Percentiles rank a stretch among this genome's conserved stretches.
These are phyloP conservation scores for Falciphora oryzae DNA, from an alignment of 2,329 filamentous ascomycete species.

Conservation along the genomic window DNA sequence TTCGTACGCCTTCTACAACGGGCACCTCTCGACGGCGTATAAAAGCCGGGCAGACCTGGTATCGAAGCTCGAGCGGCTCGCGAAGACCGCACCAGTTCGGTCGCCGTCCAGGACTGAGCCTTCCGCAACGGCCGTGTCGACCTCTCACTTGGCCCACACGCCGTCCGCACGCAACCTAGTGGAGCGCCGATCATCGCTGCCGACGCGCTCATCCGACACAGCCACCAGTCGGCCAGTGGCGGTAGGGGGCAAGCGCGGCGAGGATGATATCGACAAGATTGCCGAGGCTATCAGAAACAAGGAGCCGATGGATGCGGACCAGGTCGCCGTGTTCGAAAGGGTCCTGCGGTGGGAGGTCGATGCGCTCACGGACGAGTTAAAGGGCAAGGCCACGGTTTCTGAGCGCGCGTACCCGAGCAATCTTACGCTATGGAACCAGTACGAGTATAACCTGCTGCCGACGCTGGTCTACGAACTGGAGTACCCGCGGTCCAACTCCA, in stretches of 20 bases:
- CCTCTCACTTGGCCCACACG: conserved; percentile 35
- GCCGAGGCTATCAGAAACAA: conserved; percentile 56
- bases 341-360: conserved; percentile 64
- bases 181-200: conserved; percentile 36
- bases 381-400: conserved; percentile 50
- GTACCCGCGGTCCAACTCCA: conserved; percentile 62
- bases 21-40: conserved; percentile 59
- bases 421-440: conserved; percentile 57
- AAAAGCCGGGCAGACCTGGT: conserved; percentile 41
- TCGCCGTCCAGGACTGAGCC: conserved; percentile 37
- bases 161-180: conserved; percentile 35
- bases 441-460: conserved; percentile 68
- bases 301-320: conserved; percentile 52
- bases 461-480: conserved; percentile 75
- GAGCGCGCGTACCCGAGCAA: conserved; percentile 61
- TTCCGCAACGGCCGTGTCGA: conserved; percentile 35
- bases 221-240: neutral
- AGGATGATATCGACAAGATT: conserved; percentile 45
- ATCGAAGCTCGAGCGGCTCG: conserved; percentile 49
- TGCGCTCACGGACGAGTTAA: conserved; percentile 57
- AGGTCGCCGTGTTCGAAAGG: conserved; percentile 58
- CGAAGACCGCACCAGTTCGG: conserved; percentile 41
- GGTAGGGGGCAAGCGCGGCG: neutral
- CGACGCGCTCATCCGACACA: conserved; percentile 15
- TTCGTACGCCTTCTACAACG: conserved; percentile 74